Evolutionary conservation across 371 early-diverging fungal species (phyloP).

Genomic region (Syncephalastrum contaminatum): DNA sequence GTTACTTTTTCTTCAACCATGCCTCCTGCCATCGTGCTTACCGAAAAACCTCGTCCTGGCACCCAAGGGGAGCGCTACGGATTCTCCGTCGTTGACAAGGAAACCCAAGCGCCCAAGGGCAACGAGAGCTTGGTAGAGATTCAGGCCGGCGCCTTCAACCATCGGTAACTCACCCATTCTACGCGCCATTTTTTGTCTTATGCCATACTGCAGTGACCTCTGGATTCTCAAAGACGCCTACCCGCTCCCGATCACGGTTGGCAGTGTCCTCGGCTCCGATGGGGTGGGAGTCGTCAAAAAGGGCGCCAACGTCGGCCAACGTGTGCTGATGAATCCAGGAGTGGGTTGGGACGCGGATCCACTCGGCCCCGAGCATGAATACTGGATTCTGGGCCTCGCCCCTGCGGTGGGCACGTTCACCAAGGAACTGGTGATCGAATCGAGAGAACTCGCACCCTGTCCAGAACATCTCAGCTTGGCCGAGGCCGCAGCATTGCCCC

Average conservation of each 20-base stretch:
- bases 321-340: constrained; percentile 57
- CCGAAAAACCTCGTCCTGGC: constrained; percentile 4
- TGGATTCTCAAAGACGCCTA: constrained; percentile 58
- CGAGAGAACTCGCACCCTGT: constrained; percentile 44
- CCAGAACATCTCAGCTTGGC: constrained; percentile 59
- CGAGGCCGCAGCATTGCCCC: constrained; percentile 69
- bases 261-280: constrained; percentile 60
- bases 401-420: constrained; percentile 60
- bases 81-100: constrained; percentile 17
- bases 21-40: constrained; percentile 3
- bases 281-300: constrained; percentile 51
- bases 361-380: constrained; percentile 58
- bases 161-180: constrained; percentile 34
- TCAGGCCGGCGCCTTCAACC: constrained; percentile 67
- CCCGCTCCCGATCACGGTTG: constrained; percentile 32
- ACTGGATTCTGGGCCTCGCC: constrained; percentile 57
- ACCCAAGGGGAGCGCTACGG: constrained; percentile 16
- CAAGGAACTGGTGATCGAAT: constrained; percentile 50
- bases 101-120: constrained; percentile 2
- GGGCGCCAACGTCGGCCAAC: constrained; percentile 26
- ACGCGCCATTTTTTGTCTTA: background rate
- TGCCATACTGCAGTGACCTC: constrained; percentile 29
- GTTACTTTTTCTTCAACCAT: too few relatives aligned
- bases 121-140: constrained; percentile 52
- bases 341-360: constrained; percentile 60